These are phyloP conservation scores for Scheffersomyces lignosus DNA, from an alignment of 805 yeast genomes.

Conservation along the genomic window DNA sequence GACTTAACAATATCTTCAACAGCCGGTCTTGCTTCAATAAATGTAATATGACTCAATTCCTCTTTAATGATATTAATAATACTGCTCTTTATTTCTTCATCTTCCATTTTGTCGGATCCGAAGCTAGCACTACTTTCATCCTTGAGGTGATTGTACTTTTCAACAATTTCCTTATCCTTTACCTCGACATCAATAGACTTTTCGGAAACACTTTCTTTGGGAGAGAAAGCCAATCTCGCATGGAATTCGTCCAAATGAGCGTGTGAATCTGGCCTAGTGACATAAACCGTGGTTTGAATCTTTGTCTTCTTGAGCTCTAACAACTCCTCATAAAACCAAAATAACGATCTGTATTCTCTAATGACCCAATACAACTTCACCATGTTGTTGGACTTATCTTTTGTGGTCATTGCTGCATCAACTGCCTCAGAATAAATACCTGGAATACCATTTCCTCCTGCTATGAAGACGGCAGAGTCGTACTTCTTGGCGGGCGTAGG, in stretches of 20 bases:
- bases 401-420: slow-evolving; percentile 23
- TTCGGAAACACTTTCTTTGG: not conserved
- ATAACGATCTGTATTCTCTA: slow-evolving; percentile 49
- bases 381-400: slow-evolving; percentile 15
- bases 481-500: slow-evolving; percentile 48
- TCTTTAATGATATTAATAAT: slow-evolving; percentile 5
- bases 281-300: slow-evolving; percentile 27
- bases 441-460: slow-evolving; percentile 79
- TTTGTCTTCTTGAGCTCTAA: slow-evolving; percentile 21
- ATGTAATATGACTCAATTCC: slow-evolving; percentile 15
- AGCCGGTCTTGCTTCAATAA: slow-evolving; percentile 44
- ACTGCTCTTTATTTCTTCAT: not conserved
- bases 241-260: slow-evolving; percentile 2
- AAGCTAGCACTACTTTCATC: not conserved
- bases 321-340: slow-evolving; percentile 49
- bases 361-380: slow-evolving; percentile 63
- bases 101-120: slow-evolving; percentile 1
- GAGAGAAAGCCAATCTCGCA: not conserved
- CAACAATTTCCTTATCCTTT: too few relatives aligned
- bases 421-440: slow-evolving; percentile 47
- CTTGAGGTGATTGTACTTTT: not conserved
- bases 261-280: slow-evolving; percentile 24
- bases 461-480: slow-evolving; percentile 56
- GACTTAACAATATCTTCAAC: slow-evolving; percentile 36
- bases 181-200: not conserved